A percentile compares a stretch with the other conserved stretches of the same genome.
phyloP scores from a whole-genome alignment of 106 monocot species.

The Platanthera guangdongensis region DNA sequence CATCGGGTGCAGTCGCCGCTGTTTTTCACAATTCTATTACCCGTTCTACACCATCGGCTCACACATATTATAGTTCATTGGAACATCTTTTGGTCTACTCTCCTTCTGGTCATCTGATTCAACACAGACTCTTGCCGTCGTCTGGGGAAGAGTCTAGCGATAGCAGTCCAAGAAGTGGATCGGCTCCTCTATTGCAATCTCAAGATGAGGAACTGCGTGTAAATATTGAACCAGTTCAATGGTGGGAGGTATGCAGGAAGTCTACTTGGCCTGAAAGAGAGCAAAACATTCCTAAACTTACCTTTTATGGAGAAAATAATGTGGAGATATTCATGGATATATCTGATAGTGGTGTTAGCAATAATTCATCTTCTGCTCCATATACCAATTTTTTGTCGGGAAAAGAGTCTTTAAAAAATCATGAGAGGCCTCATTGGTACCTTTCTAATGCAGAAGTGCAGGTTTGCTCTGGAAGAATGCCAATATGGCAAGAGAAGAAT shows the following conservation, averaged over 20 bases:
- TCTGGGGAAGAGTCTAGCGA: conserved; percentile 43
- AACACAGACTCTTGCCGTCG: conserved; percentile 70
- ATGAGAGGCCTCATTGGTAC: conserved; percentile 56
- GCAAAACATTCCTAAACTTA: conserved; percentile 34
- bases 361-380: conserved; percentile 22
- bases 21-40: conserved; percentile 64
- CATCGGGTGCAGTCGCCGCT: conserved; percentile 85
- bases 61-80: conserved; percentile 41
- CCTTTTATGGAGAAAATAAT: conserved; percentile 14
- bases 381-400: conserved; percentile 22
- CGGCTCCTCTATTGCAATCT: conserved; percentile 34
- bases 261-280: conserved; percentile 91
- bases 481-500: conserved; percentile 90
- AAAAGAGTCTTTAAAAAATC: conserved; percentile 30
- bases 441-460: conserved; percentile 93
- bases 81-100: conserved; percentile 86
- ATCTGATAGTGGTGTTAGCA: conserved; percentile 44
- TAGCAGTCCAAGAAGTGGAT: conserved; percentile 34
- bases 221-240: conserved; percentile 81
- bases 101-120: conserved; percentile 91
- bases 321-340: conserved; percentile 30
- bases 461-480: conserved; percentile 47
- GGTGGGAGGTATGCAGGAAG: conserved; percentile 98
- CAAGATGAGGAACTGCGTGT: conserved; percentile 83
- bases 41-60: conserved; percentile 4